Conservation (phyloP, 306 rosid species). For the Acacia confusa region DNA sequence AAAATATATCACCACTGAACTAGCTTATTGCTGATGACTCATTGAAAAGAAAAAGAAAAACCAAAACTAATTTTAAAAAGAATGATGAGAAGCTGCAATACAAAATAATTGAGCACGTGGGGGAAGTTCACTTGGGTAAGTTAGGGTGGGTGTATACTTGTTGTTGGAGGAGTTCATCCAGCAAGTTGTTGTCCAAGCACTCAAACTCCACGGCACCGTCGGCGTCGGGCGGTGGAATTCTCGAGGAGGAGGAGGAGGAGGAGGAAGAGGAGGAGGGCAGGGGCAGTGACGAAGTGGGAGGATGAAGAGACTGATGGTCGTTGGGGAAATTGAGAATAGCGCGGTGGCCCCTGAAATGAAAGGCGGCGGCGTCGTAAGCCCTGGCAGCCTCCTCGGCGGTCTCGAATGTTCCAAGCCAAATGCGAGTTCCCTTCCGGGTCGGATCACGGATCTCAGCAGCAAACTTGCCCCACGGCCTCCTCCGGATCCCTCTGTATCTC, state of each 20-base stretch:
- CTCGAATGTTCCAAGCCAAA: constrained; percentile 86
- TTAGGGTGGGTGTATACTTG: neutral
- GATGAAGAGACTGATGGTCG: constrained; percentile 46
- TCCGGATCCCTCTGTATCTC: constrained; percentile 72
- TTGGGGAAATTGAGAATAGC: constrained; percentile 92
- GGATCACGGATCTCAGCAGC: constrained; percentile 98
- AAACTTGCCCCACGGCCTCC: constrained; percentile 91
- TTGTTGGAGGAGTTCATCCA: constrained; percentile 75
- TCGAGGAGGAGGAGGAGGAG: neutral
- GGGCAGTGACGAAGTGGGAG: neutral
- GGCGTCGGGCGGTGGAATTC: neutral
- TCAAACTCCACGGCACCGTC: constrained; percentile 56
- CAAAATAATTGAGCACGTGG: neutral
- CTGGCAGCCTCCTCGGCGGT: constrained; percentile 87
- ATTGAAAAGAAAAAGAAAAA: neutral
- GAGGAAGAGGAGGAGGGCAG: constrained; percentile 8
- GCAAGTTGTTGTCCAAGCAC: constrained; percentile 58
- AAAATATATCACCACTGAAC: neutral
- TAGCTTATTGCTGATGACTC: neutral
- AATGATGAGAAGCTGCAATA: neutral
- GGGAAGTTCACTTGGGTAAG: neutral
- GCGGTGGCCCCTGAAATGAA: constrained; percentile 68
- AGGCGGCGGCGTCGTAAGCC: constrained; percentile 92
- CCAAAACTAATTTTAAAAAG: too few relatives aligned
- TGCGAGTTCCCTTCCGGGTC: constrained; percentile 71